Evolutionary conservation across 805 yeast species (phyloP), one percentile per base, ranked within the genome.

Genomic region (Yarrowia divulgata): DNA sequence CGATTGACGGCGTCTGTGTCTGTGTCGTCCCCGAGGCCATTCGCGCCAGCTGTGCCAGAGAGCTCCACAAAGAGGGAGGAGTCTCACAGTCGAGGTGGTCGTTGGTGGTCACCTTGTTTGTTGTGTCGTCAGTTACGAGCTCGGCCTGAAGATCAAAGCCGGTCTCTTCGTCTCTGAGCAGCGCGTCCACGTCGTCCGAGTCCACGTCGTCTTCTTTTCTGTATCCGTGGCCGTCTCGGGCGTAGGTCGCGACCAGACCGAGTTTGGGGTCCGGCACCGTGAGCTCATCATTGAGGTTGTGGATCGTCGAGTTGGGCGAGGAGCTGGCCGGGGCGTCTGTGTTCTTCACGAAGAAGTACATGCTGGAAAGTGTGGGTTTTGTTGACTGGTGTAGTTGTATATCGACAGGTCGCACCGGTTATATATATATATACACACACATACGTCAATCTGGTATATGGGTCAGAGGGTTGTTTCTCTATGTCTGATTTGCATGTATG

Each of bases 311-410:
- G 37, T 19, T 42, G 37, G 34, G 29, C 29, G 29, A 23, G 46
- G 3, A 8, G 32, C n/a, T 23, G 32, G 8, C 23, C 1, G 57
- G 39, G 7, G 55, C 8, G 14, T 34, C 32, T 7, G 66, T 60
- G 66, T 60, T 45, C 45, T 60, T 60, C 34, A 60, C 66, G 13
- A 60, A 60, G 34, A 60, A 32, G 66, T 54, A 43, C 69, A 60
- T 60, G 45, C 6, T 48, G 49, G 42, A 1, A 13, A 39, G 16
- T 12, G 42, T 39, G 42, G 16, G 39, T 35, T 10, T 35, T 2
- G 12, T 39, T 16, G 6, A 13, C 16, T 14, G 13, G 10, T 6
- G 13, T 39, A n/a, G n/a, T 10, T 39, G 2, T 39, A 39, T 35
- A 35, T 35, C 39, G 9, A 10, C 39, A 9, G 39, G 39, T 35